Percentiles rank a stretch among this genome's conserved stretches.
Evolutionary conservation across 257 asterid genomes (phyloP).

Genomic region (Capsicum rhomboideum): DNA sequence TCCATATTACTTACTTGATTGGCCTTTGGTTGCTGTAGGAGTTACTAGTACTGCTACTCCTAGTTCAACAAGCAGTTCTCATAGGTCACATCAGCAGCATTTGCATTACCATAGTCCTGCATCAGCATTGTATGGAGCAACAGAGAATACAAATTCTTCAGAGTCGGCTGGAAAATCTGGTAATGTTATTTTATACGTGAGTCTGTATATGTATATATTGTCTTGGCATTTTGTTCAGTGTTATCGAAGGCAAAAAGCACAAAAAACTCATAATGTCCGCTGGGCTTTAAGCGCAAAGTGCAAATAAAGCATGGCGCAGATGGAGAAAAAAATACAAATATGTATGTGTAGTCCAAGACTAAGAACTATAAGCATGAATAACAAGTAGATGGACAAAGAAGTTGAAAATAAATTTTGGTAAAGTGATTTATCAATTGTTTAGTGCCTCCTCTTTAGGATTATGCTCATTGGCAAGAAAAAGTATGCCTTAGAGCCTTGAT

Average conservation of each 20-base stretch:
- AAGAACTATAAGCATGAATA: neutral
- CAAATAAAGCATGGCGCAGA: neutral
- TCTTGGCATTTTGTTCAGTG: neutral
- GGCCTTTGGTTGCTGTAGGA: conserved; percentile 10
- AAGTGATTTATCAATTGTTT: neutral
- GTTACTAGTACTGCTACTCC: conserved; percentile 21
- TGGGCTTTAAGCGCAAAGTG: neutral
- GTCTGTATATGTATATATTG: neutral
- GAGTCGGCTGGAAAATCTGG: conserved; percentile 42
- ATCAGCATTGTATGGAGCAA: conserved; percentile 57
- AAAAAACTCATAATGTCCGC: neutral
- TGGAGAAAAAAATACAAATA: neutral
- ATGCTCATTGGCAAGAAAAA: neutral
- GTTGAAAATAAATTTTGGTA: neutral
- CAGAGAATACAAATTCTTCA: conserved; percentile 36
- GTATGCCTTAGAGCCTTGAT: neutral
- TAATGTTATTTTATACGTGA: neutral
- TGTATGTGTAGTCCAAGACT: neutral
- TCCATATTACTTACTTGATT: neutral
- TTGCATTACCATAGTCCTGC: conserved; percentile 58
- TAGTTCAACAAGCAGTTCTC: conserved; percentile 26
- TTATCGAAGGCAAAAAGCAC: neutral
- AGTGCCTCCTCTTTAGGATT: neutral
- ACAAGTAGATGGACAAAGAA: neutral
- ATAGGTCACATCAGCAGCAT: conserved; percentile 42